A percentile compares a stretch with the other conserved stretches of the same genome.
phyloP scores from a whole-genome alignment of 1,284 basidiomycete species.

The Cutaneotrichosporon arboriforme region DNA sequence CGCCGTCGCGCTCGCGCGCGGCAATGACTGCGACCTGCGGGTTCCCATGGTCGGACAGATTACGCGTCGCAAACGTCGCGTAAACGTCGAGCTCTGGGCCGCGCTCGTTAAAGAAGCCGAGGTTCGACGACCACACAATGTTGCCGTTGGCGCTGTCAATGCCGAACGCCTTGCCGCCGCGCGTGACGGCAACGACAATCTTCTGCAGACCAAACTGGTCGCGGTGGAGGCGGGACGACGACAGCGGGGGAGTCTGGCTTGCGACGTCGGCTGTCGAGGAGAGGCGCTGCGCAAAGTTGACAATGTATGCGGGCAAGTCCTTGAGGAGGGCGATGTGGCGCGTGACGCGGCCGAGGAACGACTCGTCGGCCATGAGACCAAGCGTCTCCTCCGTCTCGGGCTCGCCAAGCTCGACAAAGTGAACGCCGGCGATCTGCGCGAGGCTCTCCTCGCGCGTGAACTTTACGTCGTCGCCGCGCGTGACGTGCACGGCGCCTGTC shows the following conservation, averaged over 20 bases:
- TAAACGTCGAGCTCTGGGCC: conserved; percentile 34
- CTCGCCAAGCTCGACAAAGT: conserved; percentile 76
- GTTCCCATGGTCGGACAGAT: conserved; percentile 29
- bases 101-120: conserved; percentile 33
- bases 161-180: conserved; percentile 71
- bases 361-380: conserved; percentile 53
- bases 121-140: conserved; percentile 67
- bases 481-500: conserved; percentile 72
- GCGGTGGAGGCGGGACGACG: conserved; percentile 52
- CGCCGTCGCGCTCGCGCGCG: conserved; percentile 7
- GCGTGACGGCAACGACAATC: conserved; percentile 67
- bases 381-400: conserved; percentile 52
- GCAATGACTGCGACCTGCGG: conserved; percentile 42
- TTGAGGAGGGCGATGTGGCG: conserved; percentile 63
- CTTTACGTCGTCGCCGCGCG: conserved; percentile 58
- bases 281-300: conserved; percentile 66
- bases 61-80: conserved; percentile 35
- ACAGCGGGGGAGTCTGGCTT: conserved; percentile 43
- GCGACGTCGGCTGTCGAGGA: conserved; percentile 61
- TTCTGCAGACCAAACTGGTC: conserved; percentile 87
- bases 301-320: conserved; percentile 66
- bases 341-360: conserved; percentile 55
- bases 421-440: conserved; percentile 59
- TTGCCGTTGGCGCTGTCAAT: conserved; percentile 72
- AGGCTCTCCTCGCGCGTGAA: conserved; percentile 85